phyloP scores from a whole-genome alignment of 2,329 filamentous ascomycete species.

The Gnomoniopsis smithogilvyi region DNA sequence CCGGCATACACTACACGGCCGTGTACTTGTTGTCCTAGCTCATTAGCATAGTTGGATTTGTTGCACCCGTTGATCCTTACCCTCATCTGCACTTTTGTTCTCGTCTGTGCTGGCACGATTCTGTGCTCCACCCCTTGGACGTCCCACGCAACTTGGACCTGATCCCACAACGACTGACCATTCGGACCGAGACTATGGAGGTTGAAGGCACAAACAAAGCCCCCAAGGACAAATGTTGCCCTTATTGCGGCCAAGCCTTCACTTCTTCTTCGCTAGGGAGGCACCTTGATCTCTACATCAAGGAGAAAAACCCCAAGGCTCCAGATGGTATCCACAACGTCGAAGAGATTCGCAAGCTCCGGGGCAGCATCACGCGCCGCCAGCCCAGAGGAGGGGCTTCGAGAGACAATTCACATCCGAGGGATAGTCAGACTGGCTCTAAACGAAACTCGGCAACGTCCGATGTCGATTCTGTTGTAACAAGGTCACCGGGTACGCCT shows the following conservation, averaged over 20 bases:
- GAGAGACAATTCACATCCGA: constrained; percentile 60
- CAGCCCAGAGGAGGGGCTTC: constrained; percentile 69
- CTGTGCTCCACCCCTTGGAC: neutral
- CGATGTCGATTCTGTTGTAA: constrained; percentile 34
- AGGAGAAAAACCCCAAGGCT: constrained; percentile 85
- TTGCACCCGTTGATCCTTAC: neutral
- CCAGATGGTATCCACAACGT: constrained; percentile 87
- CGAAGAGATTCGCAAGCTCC: constrained; percentile 79
- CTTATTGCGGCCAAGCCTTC: constrained; percentile 84
- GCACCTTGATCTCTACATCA: constrained; percentile 92
- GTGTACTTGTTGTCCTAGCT: neutral
- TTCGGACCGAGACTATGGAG: constrained; percentile 20
- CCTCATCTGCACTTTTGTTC: neutral
- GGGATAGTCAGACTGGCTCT: constrained; percentile 44
- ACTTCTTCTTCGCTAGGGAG: constrained; percentile 91
- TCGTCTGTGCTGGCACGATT: neutral
- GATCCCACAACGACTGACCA: constrained; percentile 1
- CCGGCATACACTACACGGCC: neutral
- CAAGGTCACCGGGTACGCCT: constrained; percentile 34
- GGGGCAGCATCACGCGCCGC: constrained; percentile 81
- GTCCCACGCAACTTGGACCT: neutral
- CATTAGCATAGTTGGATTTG: neutral
- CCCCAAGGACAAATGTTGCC: constrained; percentile 82
- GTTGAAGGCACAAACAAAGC: constrained; percentile 45
- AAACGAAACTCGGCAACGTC: constrained; percentile 36